Percentiles rank a stretch among this genome's conserved stretches.
These are phyloP conservation scores for Paraconiothyrium brasiliense DNA, from an alignment of 2,329 filamentous ascomycete genomes.

Conservation along the genomic window DNA sequence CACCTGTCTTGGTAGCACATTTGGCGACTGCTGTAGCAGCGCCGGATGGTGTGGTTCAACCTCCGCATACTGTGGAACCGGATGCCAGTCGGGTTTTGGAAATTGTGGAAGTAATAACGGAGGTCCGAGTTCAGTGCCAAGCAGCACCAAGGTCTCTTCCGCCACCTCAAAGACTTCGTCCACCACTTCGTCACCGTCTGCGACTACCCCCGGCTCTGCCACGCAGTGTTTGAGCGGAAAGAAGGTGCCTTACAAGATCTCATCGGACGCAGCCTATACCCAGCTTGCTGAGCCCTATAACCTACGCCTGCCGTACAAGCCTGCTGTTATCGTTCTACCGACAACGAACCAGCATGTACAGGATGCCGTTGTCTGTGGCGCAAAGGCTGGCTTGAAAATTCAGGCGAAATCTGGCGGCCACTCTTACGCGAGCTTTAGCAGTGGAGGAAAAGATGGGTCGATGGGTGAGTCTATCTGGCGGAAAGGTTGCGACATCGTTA, in stretches of 20 bases:
- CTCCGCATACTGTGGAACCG: constrained; percentile 9
- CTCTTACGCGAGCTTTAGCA: constrained; percentile 65
- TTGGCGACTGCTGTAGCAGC: constrained; percentile 13
- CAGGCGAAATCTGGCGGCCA: constrained; percentile 73
- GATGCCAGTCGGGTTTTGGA: constrained; percentile 6
- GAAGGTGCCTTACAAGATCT: constrained; percentile 57
- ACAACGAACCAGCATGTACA: constrained; percentile 63
- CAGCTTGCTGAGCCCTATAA: constrained; percentile 49
- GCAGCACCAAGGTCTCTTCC: not conserved
- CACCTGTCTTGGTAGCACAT: constrained; percentile 9
- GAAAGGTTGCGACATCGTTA: not conserved
- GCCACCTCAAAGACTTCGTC: constrained; percentile 4
- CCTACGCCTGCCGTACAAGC: constrained; percentile 51
- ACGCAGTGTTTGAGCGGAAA: constrained; percentile 41
- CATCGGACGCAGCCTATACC: constrained; percentile 49
- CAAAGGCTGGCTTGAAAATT: constrained; percentile 60
- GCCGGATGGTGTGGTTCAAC: constrained; percentile 13
- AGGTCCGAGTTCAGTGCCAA: not conserved
- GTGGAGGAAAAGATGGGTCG: constrained; percentile 59
- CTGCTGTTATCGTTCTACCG: constrained; percentile 67
- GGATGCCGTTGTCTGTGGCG: constrained; percentile 67
- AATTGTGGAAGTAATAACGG: constrained; percentile 9
- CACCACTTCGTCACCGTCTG: constrained; percentile 1
- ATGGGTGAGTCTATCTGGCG: constrained; percentile 1
- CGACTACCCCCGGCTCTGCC: constrained; percentile 1